These are phyloP conservation scores for Leishmania major DNA, from an alignment of 208 protist species.

Conservation along the genomic window DNA sequence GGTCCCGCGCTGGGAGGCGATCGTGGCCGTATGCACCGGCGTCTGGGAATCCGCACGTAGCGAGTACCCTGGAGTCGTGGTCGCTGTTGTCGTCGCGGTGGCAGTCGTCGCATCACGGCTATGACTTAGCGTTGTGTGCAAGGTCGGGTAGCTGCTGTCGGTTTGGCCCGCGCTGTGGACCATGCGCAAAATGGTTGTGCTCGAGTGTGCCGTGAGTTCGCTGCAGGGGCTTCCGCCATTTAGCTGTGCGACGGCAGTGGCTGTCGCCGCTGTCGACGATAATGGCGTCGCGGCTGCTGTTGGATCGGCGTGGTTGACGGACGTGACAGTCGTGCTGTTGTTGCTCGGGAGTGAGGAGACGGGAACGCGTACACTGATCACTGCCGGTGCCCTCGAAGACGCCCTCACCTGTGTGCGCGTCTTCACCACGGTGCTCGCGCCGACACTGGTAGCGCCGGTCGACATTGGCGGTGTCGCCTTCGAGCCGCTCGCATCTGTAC, in stretches of 20 bases:
- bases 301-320: constrained; percentile 5
- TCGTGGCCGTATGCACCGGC: neutral
- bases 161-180: constrained; percentile 1
- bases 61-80: neutral
- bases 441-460: neutral
- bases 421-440: neutral
- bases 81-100: neutral
- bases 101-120: neutral
- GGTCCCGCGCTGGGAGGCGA: neutral
- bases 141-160: neutral
- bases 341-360: neutral
- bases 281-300: neutral
- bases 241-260: neutral
- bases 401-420: neutral
- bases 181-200: constrained; percentile 13
- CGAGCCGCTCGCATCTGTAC: constrained; percentile 6
- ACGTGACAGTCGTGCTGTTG: neutral
- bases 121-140: neutral
- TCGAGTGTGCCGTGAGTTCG: constrained; percentile 5
- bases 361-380: constrained; percentile 6
- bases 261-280: neutral
- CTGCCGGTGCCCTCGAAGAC: constrained; percentile 3
- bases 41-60: neutral
- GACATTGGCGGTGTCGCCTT: neutral
- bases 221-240: neutral